Percentiles rank a stretch among this genome's conserved stretches.
phyloP scores from a whole-genome alignment of 305 asterid genomes.

The Solanum hybrid region DNA sequence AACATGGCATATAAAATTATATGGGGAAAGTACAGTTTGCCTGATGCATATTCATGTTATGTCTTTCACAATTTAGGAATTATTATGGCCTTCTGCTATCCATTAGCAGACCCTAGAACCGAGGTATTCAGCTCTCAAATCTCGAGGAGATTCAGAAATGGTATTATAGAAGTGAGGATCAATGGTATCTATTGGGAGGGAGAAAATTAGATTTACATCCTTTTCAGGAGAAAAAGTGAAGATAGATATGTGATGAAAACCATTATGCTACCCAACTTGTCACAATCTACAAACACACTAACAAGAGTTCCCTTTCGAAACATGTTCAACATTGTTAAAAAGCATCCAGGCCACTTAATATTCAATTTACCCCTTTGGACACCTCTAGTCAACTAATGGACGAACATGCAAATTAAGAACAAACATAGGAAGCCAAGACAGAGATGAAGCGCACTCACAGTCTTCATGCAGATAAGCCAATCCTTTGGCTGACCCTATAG shows the following conservation, averaged over 20 bases:
- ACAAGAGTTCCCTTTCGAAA: background rate
- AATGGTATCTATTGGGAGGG: background rate
- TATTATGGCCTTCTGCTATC: background rate
- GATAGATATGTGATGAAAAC: background rate
- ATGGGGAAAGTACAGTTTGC: background rate
- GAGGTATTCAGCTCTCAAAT: background rate
- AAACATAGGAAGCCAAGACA: background rate
- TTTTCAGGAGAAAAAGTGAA: background rate
- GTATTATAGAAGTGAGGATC: background rate
- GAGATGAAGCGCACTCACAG: conserved; percentile 1
- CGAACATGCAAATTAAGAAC: background rate
- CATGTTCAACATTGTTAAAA: background rate
- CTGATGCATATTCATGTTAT: background rate
- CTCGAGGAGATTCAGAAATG: background rate
- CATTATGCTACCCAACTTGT: background rate
- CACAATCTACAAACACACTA: background rate
- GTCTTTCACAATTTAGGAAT: background rate
- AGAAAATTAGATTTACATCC: background rate
- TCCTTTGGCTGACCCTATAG: conserved; percentile 18
- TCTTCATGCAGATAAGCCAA: conserved; percentile 19
- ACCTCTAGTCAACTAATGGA: background rate
- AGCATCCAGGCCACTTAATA: background rate
- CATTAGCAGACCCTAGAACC: background rate
- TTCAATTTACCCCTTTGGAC: background rate
- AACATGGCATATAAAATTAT: background rate